Conservation (phyloP, 1,139 yeast genomes). For the Yamadazyma diospyri region DNA sequence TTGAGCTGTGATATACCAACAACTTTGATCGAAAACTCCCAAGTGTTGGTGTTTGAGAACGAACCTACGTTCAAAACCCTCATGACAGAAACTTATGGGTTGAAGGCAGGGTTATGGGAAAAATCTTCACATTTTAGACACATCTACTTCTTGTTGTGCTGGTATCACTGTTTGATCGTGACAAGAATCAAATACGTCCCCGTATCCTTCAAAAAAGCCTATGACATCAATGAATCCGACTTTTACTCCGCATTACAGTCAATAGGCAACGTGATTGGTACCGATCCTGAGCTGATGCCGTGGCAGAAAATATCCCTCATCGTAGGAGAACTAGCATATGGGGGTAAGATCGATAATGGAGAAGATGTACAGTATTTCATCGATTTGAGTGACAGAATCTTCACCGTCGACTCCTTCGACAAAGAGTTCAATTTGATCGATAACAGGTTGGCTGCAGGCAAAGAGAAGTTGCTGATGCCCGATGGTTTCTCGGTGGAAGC, state of each 20-base stretch:
- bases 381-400: conserved; percentile 23
- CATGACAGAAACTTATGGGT: conserved; percentile 40
- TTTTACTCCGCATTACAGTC: conserved; percentile 49
- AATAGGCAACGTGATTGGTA: conserved; percentile 42
- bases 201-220: conserved; percentile 54
- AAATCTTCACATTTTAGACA: conserved; percentile 46
- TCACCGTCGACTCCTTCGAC: conserved; percentile 25
- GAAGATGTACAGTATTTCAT: conserved; percentile 39
- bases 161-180: conserved; percentile 66
- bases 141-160: conserved; percentile 53
- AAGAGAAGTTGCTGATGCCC: conserved; percentile 35
- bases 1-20: conserved; percentile 50
- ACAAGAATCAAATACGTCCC: conserved; percentile 63
- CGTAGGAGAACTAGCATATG: conserved; percentile 60
- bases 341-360: conserved; percentile 61
- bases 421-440: conserved; percentile 29
- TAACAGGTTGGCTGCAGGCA: conserved; percentile 18
- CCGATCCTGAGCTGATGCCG: conserved; percentile 49
- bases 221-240: conserved; percentile 78
- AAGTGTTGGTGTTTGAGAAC: conserved; percentile 56
- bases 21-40: conserved; percentile 46
- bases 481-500: conserved; percentile 39
- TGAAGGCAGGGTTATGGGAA: conserved; percentile 16
- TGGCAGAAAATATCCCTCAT: conserved; percentile 54
- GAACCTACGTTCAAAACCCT: conserved; percentile 57